These are phyloP conservation scores for Tieghemiomyces parasiticus DNA, from an alignment of 192 early-diverging fungal genomes.

Conservation along the genomic window DNA sequence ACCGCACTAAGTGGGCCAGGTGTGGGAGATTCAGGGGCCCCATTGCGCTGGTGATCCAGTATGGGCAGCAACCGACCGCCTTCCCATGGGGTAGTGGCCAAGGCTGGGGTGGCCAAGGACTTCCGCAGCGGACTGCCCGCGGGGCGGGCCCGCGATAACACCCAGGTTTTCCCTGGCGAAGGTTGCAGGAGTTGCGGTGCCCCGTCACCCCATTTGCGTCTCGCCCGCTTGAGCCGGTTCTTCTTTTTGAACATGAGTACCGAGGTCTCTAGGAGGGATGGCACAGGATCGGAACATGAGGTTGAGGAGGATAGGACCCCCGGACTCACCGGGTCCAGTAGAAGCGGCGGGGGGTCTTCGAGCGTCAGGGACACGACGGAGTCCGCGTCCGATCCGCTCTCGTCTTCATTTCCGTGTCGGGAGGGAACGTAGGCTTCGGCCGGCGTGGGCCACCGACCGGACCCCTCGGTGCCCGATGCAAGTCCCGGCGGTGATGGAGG, in stretches of 20 bases:
- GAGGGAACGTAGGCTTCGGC: background rate
- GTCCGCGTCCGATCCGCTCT: no score
- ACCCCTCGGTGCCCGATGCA: background rate
- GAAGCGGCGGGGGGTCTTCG: no score
- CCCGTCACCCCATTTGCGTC: constrained; percentile 11
- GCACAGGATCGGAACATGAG: background rate
- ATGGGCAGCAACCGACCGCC: background rate
- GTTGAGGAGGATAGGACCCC: no score
- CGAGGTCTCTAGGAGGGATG: constrained; percentile 3
- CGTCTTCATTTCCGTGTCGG: no score
- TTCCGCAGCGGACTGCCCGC: background rate
- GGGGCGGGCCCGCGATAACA: background rate
- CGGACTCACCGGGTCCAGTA: no score
- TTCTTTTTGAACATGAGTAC: constrained; percentile 6
- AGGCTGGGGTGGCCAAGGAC: background rate
- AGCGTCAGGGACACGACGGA: no score
- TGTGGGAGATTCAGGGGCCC: background rate
- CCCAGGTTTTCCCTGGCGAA: background rate
- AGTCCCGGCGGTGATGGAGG: no score
- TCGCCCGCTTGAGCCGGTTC: background rate
- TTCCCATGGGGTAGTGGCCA: background rate
- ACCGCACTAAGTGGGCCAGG: background rate
- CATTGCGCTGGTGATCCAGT: background rate
- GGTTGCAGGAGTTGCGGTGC: background rate
- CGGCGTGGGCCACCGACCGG: constrained; percentile 8